Conservation (phyloP, 768 basidiomycete genomes). For the Hortiboletus flavorubellus region DNA sequence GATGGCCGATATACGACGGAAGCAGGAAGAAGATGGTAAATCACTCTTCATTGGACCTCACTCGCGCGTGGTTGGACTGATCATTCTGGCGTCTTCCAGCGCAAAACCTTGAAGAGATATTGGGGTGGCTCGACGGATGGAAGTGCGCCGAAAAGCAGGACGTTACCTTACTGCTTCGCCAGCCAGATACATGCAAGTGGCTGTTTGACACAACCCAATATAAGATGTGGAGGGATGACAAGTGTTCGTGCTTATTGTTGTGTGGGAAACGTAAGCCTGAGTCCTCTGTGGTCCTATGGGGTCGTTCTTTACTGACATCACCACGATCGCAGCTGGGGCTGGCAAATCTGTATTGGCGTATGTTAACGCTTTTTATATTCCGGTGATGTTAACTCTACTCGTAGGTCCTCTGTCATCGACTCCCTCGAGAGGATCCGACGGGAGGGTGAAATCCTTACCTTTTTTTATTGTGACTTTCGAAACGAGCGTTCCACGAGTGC, state of each 20-base stretch:
- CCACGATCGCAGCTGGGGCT: neutral
- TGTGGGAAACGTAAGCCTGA: neutral
- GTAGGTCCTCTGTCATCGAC: neutral
- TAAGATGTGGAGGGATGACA: neutral
- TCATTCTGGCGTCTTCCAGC: neutral
- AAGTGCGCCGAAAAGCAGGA: neutral
- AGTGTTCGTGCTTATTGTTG: neutral
- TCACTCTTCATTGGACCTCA: neutral
- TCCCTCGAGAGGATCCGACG: neutral
- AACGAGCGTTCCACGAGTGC: neutral
- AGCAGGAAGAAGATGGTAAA: neutral
- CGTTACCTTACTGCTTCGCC: neutral
- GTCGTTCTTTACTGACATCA: neutral
- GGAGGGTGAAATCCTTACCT: neutral
- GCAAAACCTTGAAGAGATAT: neutral
- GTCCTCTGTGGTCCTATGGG: neutral
- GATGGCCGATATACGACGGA: neutral
- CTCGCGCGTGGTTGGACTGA: neutral
- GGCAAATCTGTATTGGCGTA: neutral
- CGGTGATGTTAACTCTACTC: neutral
- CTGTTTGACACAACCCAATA: neutral
- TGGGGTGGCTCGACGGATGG: neutral
- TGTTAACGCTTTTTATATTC: neutral
- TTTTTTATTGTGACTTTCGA: neutral
- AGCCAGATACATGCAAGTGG: neutral